phyloP scores from a whole-genome alignment of 352 stramenopile genomes.

The Phytopythium chamaehyphon region DNA sequence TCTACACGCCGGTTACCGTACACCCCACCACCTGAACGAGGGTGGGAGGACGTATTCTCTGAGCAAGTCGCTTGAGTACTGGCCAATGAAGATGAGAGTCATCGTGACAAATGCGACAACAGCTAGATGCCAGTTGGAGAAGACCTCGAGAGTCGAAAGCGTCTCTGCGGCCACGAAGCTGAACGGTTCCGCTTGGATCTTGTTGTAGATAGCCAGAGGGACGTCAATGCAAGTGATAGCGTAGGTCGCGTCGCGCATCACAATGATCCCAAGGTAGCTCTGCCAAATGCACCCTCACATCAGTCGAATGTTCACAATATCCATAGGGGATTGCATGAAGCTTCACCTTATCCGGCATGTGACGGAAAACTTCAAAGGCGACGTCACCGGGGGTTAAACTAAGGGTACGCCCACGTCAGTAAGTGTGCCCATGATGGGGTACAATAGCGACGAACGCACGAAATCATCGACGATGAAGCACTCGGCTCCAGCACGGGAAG shows the following conservation, averaged over 20 bases:
- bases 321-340: not conserved
- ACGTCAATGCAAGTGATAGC: conserved; percentile 59
- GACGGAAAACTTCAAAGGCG: conserved; percentile 80
- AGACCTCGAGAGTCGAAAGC: conserved; percentile 77
- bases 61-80: conserved; percentile 72
- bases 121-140: conserved; percentile 75
- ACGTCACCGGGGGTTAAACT: conserved; percentile 56
- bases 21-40: conserved; percentile 52
- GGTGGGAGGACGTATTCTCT: conserved; percentile 52
- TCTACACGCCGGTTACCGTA: no score
- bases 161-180: conserved; percentile 86
- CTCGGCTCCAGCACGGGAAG: conserved; percentile 35
- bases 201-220: conserved; percentile 63
- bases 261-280: conserved; percentile 51
- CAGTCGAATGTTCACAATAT: not conserved
- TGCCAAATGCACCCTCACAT: conserved; percentile 9
- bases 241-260: conserved; percentile 50
- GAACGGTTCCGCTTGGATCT: conserved; percentile 83
- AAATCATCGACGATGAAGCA: conserved; percentile 18
- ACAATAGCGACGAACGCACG: conserved; percentile 19
- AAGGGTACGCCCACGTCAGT: not conserved
- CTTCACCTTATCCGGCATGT: conserved; percentile 81
- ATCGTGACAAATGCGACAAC: conserved; percentile 74
- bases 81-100: conserved; percentile 82
- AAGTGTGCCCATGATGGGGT: not conserved